Base-by-base conservation (phyloP, 2,329 filamentous ascomycete species). In the Colletotrichum ledebouriae region DNA sequence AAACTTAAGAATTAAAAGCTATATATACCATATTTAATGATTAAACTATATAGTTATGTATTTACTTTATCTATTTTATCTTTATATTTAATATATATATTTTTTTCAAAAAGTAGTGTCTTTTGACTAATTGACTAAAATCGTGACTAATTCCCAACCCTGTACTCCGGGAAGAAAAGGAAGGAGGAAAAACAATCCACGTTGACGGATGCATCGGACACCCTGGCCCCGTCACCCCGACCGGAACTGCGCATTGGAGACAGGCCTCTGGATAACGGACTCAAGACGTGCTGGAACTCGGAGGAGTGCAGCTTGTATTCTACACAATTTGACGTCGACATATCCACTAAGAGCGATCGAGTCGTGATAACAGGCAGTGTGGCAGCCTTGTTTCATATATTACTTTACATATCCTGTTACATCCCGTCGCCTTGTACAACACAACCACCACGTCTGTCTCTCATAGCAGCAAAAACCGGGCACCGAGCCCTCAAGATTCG, bases 151-250 rank as follows among this genome's bases (percentile, higher is more conserved):
- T n/a, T n/a, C n/a, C n/a, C n/a, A n/a, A n/a, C n/a, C n/a, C n/a
- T n/a, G n/a, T 15, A 7, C 53, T 42, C 39, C 25, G 53, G 59
- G 4, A 46, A 68, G 55, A 42, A 59, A 59, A 17, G 17, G 17
- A 17, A 17, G 17, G 17, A 2, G 17, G 17, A 17, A 17, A 17
- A 17, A 17, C 17, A 17, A 17, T 17, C 53, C 53, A 68, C 60
- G 53, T 68, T 69, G 34, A 50, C 50, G 50, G 47, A 25, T 67
- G 44, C 44, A 69, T 59, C 67, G 67, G 67, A 69, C 67, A 69
- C 62, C 67, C 67, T 69, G 63, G 63, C 67, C 57, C 63, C 57
- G 67, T 59, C 47, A 29, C 52, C 47, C 58, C 63, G 57, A 49
- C 55, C 41, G 29, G 29, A 29, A 29, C 33, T 33, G 11, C 33